A percentile compares a stretch with the other conserved stretches of the same genome.
Evolutionary conservation across 495 filamentous ascomycete genomes (phyloP).

Genomic region (Elasticomyces elasticus): DNA sequence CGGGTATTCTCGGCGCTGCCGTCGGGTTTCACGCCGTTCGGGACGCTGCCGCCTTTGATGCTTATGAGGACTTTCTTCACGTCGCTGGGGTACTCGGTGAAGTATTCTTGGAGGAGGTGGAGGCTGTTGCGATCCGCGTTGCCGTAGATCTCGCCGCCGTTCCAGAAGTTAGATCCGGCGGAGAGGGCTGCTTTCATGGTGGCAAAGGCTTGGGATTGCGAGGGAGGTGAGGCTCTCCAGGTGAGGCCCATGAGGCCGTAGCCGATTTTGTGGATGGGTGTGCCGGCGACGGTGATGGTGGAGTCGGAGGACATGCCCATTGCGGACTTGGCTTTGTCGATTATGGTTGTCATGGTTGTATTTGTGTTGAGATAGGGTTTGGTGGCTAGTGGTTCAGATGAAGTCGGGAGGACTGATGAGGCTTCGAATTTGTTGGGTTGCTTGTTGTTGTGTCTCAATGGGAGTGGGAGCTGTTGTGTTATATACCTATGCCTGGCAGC

Average conservation of each 20-base stretch:
- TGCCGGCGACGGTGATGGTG: constrained; percentile 20
- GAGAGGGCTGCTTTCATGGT: constrained; percentile 56
- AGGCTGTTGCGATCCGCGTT: constrained; percentile 58
- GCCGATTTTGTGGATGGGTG: constrained; percentile 27
- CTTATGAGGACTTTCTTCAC: constrained; percentile 53
- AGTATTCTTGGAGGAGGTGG: constrained; percentile 54
- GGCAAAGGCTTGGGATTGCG: constrained; percentile 54
- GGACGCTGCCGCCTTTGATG: constrained; percentile 52
- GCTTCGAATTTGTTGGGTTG: too few relatives aligned
- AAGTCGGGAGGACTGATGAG: too few relatives aligned
- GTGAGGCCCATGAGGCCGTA: constrained; percentile 51
- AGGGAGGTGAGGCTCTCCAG: constrained; percentile 51
- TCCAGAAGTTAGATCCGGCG: constrained; percentile 68
- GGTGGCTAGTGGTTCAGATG: too few relatives aligned
- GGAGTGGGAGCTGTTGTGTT: too few relatives aligned
- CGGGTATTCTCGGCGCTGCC: constrained; percentile 53
- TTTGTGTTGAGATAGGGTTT: not conserved
- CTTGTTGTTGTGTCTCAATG: too few relatives aligned
- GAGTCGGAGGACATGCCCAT: constrained; percentile 2
- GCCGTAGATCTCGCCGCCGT: constrained; percentile 74
- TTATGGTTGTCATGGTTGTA: constrained; percentile 11
- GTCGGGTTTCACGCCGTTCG: constrained; percentile 37
- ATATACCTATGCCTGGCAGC: too few relatives aligned
- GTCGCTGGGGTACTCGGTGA: constrained; percentile 57
- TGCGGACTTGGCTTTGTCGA: constrained; percentile 17